Base-by-base conservation (phyloP, 345 rosid genomes). In the Aethionema arabicum region DNA sequence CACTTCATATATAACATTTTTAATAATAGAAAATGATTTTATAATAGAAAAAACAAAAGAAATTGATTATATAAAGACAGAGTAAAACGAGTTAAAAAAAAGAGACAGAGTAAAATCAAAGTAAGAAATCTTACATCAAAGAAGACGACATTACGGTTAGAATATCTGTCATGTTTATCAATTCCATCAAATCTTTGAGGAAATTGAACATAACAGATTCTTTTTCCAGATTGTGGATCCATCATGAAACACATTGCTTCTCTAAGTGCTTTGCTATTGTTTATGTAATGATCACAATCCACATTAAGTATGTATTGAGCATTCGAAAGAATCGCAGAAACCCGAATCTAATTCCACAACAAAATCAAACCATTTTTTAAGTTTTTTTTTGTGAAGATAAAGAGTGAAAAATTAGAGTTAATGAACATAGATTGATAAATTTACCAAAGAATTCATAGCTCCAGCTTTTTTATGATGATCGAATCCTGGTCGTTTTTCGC, bases 201-300 rank as follows among this genome's bases (percentile, higher is more conserved):
- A 76, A 87, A 21, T 21, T 21, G 27, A 21, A 21, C 27, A 21
- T 21, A 21, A 21, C 27, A 21, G 27, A 21, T 21, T 85, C 73
- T 83, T 78, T 87, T 87, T 56, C 95, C 95, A 2, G 72, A 76
- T 12, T 72, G 71, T 8, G 88, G 95, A 48, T 87, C 95, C 95
- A 85, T 87, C 95, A 87, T 74, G 76, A 87, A 87, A 70, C 95
- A 87, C 95, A 87, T 87, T 0, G 95, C 83, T 74, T 87, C 95
- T 64, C 91, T 72, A 38, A 87, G 82, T 5, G 95, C 91, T 68
- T 76, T 83, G 80, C 95, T 72, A 52, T 87, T 87, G 82, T 87
- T 87, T 62, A 87, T 80, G 59, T 87, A 87, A 63, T 87, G 95
- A 77, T 87, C 95, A 59, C 95, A 87, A 8, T 87, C 95, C 0